phyloP scores from a whole-genome alignment of 129 eudicot species.

The Tanacetum coccineum region DNA sequence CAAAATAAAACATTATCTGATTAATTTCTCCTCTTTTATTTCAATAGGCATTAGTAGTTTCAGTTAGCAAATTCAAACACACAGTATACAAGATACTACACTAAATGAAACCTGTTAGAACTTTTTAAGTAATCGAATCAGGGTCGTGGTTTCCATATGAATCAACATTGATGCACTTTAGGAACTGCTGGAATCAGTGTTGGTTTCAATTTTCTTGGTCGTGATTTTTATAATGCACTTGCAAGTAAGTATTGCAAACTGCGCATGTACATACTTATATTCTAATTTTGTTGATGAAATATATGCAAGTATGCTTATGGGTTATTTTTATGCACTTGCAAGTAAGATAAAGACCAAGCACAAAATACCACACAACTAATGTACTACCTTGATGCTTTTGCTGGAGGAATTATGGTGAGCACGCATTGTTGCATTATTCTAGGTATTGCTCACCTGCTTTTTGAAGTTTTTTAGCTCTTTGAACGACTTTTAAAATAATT shows the following conservation, averaged over 20 bases:
- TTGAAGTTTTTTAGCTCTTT: conserved; percentile 13
- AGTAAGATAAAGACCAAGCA: conserved; percentile 90
- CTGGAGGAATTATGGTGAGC: conserved; percentile 99
- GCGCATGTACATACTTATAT: neutral
- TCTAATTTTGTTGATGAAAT: neutral
- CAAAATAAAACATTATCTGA: too few species aligned
- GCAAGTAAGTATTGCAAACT: conserved; percentile 51
- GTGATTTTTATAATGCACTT: conserved; percentile 90
- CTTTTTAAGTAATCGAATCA: too few species aligned
- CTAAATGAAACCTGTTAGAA: too few species aligned
- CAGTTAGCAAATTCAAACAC: too few species aligned
- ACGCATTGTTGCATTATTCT: conserved; percentile 75
- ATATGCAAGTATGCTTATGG: conserved; percentile 19
- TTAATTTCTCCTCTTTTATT: too few species aligned
- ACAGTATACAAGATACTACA: too few species aligned
- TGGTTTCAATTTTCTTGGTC: conserved; percentile 92
- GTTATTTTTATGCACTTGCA: conserved; percentile 9
- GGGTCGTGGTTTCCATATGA: too few species aligned
- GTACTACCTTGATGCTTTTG: conserved; percentile 94
- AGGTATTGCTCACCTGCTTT: conserved; percentile 66
- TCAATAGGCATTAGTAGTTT: too few species aligned
- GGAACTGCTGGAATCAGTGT: conserved; percentile 97
- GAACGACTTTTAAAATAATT: too few species aligned
- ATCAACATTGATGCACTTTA: too few species aligned
- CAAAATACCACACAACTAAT: conserved; percentile 76